Evolutionary conservation across 2,329 filamentous ascomycete genomes (phyloP).

Genomic region (Penicillium sclerotigenum): DNA sequence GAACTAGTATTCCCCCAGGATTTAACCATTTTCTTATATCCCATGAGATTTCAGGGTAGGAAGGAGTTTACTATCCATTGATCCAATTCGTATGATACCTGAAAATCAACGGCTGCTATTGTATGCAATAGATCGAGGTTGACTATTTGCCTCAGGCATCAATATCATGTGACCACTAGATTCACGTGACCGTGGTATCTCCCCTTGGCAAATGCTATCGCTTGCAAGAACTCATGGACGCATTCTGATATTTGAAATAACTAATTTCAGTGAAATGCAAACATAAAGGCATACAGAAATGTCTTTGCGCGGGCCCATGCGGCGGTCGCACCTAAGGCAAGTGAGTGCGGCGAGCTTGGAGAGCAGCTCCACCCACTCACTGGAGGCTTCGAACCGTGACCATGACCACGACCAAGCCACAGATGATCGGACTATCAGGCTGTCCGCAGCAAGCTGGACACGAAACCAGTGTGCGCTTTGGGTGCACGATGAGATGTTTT

Average conservation of each 20-base stretch:
- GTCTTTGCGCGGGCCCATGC: slow-evolving; percentile 40
- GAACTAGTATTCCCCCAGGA: neutral
- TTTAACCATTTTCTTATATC: neutral
- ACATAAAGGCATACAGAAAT: slow-evolving; percentile 24
- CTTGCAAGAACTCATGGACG: neutral
- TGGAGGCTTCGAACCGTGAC: slow-evolving; percentile 28
- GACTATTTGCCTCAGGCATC: neutral
- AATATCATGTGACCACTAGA: neutral
- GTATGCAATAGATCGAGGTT: neutral
- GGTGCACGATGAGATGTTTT: slow-evolving; percentile 70
- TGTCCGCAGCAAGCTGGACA: slow-evolving; percentile 28
- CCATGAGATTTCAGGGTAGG: neutral
- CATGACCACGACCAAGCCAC: slow-evolving; percentile 26
- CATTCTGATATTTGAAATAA: neutral
- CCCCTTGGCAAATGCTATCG: slow-evolving; percentile 5
- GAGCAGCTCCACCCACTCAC: slow-evolving; percentile 33
- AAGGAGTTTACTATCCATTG: neutral
- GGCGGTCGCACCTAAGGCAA: slow-evolving; percentile 41
- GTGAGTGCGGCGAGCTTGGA: slow-evolving; percentile 42
- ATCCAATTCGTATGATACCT: neutral
- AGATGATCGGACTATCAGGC: slow-evolving; percentile 27
- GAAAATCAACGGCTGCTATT: neutral
- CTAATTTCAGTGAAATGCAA: slow-evolving; percentile 23
- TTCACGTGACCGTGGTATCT: slow-evolving; percentile 1
- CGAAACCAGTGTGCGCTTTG: slow-evolving; percentile 49